These are phyloP conservation scores for Globomyces pollinis-pini DNA, from an alignment of 192 early-diverging fungal genomes.

Conservation along the genomic window DNA sequence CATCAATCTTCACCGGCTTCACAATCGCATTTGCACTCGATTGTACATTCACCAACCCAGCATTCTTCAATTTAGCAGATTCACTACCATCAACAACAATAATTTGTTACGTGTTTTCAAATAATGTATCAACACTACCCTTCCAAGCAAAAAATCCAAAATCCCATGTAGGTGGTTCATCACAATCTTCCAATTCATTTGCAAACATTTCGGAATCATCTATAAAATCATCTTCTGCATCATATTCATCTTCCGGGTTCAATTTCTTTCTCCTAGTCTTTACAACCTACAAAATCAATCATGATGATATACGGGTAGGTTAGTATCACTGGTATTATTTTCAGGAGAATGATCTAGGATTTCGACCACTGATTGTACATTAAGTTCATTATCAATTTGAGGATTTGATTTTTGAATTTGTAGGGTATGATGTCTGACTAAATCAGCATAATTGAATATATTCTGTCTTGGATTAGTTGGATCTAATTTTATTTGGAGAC, in stretches of 20 bases:
- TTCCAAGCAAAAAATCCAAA: conserved; percentile 32
- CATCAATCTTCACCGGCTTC: too few relatives aligned
- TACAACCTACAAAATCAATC: too few relatives aligned
- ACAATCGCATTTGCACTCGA: neutral
- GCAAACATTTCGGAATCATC: conserved; percentile 36
- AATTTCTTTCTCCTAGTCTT: neutral
- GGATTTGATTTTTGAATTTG: conserved; percentile 1
- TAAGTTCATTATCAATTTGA: neutral
- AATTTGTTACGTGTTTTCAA: conserved; percentile 10
- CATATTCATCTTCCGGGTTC: conserved; percentile 33
- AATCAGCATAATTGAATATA: conserved; percentile 1
- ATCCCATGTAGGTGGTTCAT: conserved; percentile 12
- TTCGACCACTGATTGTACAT: neutral
- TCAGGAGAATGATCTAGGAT: too few relatives aligned
- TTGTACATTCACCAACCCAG: neutral
- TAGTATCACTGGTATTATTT: neutral
- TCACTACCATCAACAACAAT: neutral
- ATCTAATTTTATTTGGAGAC: neutral
- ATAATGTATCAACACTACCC: conserved; percentile 33
- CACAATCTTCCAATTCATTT: neutral
- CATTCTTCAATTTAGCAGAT: neutral
- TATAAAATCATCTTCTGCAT: conserved; percentile 44
- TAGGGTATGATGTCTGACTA: neutral
- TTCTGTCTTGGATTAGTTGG: neutral
- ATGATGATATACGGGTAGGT: too few relatives aligned